Base-by-base conservation (phyloP, 805 yeast species). In the Kodamaea leandrae region DNA sequence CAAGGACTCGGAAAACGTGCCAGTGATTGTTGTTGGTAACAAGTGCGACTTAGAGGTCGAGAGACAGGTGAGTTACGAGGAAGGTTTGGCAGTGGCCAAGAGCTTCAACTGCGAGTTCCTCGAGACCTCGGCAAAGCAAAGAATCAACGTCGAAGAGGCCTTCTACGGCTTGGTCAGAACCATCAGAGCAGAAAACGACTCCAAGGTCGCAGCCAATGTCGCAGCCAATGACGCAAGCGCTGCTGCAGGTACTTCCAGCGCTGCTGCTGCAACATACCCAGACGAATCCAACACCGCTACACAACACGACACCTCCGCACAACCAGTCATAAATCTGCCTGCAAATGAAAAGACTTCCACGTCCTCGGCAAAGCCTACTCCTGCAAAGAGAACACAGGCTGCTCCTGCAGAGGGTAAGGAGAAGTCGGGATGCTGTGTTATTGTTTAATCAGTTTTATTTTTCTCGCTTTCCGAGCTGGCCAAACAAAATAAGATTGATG, bases 121-220 rank as follows among this genome's bases (percentile, higher is more conserved):
- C 52, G 99, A 93, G 65, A 87, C 98, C 1, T 81, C 91, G 29
- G 98, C 98, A 17, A 93, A 93, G 63, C 86, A 84, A 54, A 82
- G 95, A 45, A 76, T 83, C 50, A 90, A 93, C 54, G 97, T 93
- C 33, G 95, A 87, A 57, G 88, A 83, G 53, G 84, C 90, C 2
- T 87, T 87, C 61, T 81, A 74, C 55, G 82, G 79, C 27, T 60
- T 84, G 48, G 86, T 83, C 12, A 73, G 88, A 50, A 68, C 71
- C 32, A 78, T 82, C 40, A 74, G 64, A 47, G 61, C 55, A 32
- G 50, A 34, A 25, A 26, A 24, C 32, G 44, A 23, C 28, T 13
- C 40, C 28, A 29, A 28, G 32, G 15, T 8, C 26, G 29, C 17
- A 6, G 39, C n/a, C n/a, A 41, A 30, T n/a, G 41, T 27, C 26